Conservation (phyloP, 805 yeast genomes). For the Saccharomyces kudriavzevii region DNA sequence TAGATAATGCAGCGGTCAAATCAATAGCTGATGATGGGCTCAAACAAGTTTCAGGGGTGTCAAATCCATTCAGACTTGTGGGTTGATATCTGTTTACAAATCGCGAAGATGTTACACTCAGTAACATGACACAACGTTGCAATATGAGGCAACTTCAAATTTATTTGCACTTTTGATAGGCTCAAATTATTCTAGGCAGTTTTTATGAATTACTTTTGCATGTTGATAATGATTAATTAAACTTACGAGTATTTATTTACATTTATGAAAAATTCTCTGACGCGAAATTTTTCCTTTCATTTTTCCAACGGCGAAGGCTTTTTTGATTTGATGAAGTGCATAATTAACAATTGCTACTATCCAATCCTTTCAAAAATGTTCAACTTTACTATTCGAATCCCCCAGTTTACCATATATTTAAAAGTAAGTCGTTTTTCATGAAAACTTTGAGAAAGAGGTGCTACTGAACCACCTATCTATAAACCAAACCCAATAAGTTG, state of each 20-base stretch:
- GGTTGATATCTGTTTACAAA: neutral
- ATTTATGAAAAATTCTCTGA: neutral
- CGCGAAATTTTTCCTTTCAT: neutral
- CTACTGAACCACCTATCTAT: no score
- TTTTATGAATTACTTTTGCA: neutral
- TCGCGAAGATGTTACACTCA: neutral
- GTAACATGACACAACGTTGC: neutral
- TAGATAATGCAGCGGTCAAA: neutral
- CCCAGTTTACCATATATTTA: no score
- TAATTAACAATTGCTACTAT: no score
- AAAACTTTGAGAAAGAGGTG: no score
- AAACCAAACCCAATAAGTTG: no score
- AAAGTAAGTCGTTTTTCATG: no score
- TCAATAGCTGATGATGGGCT: neutral
- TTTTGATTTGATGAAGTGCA: neutral
- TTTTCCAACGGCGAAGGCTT: neutral
- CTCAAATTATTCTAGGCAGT: neutral
- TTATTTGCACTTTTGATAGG: neutral
- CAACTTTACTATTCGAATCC: no score
- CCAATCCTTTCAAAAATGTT: no score
- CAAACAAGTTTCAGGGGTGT: neutral
- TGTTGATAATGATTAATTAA: no score
- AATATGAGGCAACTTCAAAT: neutral
- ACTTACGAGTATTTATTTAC: neutral
- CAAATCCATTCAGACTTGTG: neutral